Percentiles rank a stretch among this genome's conserved stretches.
Evolutionary conservation across 306 rosid species (phyloP).

Genomic region (Lablab purpureus): DNA sequence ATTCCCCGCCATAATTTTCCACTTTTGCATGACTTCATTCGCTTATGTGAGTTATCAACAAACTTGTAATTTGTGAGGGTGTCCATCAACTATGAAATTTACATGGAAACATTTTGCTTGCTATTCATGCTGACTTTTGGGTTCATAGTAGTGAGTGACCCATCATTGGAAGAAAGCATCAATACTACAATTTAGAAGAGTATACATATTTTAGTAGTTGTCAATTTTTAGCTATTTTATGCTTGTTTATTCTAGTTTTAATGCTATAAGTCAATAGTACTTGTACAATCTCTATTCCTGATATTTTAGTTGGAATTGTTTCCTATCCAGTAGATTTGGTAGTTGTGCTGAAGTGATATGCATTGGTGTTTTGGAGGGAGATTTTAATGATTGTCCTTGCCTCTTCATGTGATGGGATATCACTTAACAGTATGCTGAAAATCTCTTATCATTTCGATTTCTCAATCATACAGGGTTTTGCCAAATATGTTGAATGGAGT

Average conservation of each 20-base stretch:
- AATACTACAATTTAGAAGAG: background rate
- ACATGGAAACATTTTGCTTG: constrained; percentile 1
- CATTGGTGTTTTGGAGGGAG: constrained; percentile 10
- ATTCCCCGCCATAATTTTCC: constrained; percentile 13
- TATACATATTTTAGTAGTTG: background rate
- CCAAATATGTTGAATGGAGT: constrained; percentile 91
- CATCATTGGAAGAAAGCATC: constrained; percentile 9
- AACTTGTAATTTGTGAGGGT: background rate
- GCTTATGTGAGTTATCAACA: constrained; percentile 19
- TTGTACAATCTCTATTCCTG: background rate
- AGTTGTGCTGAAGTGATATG: background rate
- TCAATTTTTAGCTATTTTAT: background rate
- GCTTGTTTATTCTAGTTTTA: background rate
- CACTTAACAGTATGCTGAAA: constrained; percentile 6
- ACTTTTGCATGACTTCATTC: constrained; percentile 16
- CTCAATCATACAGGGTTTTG: constrained; percentile 62
- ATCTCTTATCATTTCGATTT: constrained; percentile 13
- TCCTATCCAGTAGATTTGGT: constrained; percentile 16
- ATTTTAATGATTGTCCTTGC: background rate
- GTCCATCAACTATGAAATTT: constrained; percentile 9
- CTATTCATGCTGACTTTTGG: background rate
- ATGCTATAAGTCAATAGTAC: constrained; percentile 4
- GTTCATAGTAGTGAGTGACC: background rate
- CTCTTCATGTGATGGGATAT: constrained; percentile 11
- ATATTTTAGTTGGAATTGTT: constrained; percentile 13